Evolutionary conservation across 345 rosid species (phyloP).

Genomic region (Sonneratia alba): DNA sequence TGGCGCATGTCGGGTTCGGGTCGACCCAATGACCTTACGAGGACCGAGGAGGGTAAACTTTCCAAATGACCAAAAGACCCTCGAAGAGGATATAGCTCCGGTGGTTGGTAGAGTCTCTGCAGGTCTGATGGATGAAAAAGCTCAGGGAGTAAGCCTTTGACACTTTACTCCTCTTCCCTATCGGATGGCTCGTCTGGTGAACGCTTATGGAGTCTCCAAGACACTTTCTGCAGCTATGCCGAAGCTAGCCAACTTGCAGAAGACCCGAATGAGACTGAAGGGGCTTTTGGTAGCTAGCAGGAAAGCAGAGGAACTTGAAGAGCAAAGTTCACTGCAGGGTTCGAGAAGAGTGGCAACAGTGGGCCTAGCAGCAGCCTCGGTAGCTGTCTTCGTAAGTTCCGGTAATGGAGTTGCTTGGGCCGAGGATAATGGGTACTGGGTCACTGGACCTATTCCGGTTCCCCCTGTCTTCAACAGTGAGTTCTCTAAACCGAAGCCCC

Average conservation of each 20-base stretch:
- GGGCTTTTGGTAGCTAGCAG: conserved; percentile 16
- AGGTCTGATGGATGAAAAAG: conserved; percentile 11
- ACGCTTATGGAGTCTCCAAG: conserved; percentile 28
- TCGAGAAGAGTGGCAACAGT: conserved; percentile 51
- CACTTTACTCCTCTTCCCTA: conserved; percentile 3
- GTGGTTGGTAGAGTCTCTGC: conserved; percentile 23
- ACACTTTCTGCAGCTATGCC: conserved; percentile 17
- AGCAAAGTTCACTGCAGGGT: conserved; percentile 26
- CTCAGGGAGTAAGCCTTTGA: neutral
- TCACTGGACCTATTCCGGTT: conserved; percentile 45
- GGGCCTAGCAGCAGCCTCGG: conserved; percentile 35
- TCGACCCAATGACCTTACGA: neutral
- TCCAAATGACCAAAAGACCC: conserved; percentile 23
- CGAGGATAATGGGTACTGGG: conserved; percentile 62
- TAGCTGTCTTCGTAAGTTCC: conserved; percentile 28
- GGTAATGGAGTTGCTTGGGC: conserved; percentile 37
- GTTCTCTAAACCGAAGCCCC: neutral
- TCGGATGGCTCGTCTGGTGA: conserved; percentile 38
- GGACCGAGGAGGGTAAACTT: no score
- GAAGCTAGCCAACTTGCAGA: conserved; percentile 15
- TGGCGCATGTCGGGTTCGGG: neutral
- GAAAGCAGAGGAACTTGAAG: conserved; percentile 19
- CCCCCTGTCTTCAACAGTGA: conserved; percentile 60
- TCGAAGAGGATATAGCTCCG: conserved; percentile 27
- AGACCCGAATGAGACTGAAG: conserved; percentile 16